Conservation (phyloP, 2,329 filamentous ascomycete species). For the Pseudogymnoascus sp. region DNA sequence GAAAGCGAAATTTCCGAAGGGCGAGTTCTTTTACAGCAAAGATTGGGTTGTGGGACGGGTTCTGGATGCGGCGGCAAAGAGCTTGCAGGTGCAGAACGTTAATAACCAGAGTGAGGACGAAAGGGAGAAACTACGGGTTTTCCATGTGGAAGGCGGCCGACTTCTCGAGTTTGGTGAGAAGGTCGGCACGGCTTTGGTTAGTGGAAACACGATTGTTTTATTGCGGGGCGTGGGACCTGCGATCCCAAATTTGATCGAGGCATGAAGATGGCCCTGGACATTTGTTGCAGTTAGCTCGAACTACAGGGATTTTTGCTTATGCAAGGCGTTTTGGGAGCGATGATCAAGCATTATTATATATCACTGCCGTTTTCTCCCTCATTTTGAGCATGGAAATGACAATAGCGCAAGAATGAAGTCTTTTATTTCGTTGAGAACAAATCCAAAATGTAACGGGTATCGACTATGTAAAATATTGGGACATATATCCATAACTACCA, state of each 20-base stretch:
- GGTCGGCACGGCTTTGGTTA: constrained; percentile 63
- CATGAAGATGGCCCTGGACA: constrained; percentile 24
- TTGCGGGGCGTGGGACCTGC: constrained; percentile 77
- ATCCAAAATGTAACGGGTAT: background rate
- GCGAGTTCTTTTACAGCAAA: constrained; percentile 69
- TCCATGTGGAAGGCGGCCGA: constrained; percentile 84
- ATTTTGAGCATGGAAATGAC: background rate
- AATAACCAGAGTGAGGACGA: constrained; percentile 73
- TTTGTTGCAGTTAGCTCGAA: background rate
- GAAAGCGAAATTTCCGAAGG: constrained; percentile 72
- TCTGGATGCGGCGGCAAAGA: constrained; percentile 68
- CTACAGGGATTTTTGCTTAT: background rate
- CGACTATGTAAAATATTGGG: background rate
- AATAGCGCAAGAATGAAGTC: background rate
- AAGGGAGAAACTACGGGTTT: constrained; percentile 74
- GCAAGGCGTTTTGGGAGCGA: background rate
- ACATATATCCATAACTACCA: background rate
- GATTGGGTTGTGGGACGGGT: constrained; percentile 88
- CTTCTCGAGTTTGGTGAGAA: constrained; percentile 84
- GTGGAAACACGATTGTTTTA: constrained; percentile 84
- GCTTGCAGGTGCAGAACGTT: constrained; percentile 71
- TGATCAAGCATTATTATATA: background rate
- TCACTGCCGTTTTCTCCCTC: background rate
- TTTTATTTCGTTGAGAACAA: background rate
- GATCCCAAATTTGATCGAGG: constrained; percentile 59